Base-by-base conservation (phyloP, 179 eudicot species). In the Heliamphora pulchella region DNA sequence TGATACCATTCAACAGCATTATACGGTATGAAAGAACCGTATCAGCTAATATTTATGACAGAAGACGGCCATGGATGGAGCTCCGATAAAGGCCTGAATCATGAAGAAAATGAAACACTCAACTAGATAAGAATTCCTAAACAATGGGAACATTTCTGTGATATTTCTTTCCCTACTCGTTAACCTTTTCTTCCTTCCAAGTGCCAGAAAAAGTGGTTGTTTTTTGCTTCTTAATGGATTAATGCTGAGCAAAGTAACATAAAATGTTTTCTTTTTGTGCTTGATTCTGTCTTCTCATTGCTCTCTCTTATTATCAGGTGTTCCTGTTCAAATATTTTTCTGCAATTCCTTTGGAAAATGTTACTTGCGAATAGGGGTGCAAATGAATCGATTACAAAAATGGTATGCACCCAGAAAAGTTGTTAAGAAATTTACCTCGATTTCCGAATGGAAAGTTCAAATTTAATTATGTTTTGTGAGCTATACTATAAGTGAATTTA, bases 11-110 rank as follows among this genome's bases (percentile, higher is more conserved):
- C 84, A 85, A 22, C 85, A 85, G 39, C 84, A 85, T 80, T 85
- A 85, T 66, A 87, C 88, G 4, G 87, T 87, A 51, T 87, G 81
- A 85, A 46, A 78, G 70, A 71, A 41, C 11, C 3, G 14, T 3
- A 11, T 1, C 11, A 18, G 13, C 5, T 50, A n/a, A 46, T 18
- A 11, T 18, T 20, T 13, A 47, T 9, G 10, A 53, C 9, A 3
- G 55, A 9, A 47, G 63, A 43, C 9, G 51, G 51, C 13, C 41
- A 71, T 0, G 3, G 74, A 39, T 48, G 51, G 39, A 48, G 75
- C 75, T 48, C 75, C 75, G 31, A 75, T 7, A 75, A 53, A 71
- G 63, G 75, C 72, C 61, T 5, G 43, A 48, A 59, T 68, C 41
- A 72, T 18, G 48, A 77, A 48, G 39, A 74, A 70, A 58, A 22